Base-by-base conservation (phyloP, 768 basidiomycete species). In the Lepiota subincarnata region DNA sequence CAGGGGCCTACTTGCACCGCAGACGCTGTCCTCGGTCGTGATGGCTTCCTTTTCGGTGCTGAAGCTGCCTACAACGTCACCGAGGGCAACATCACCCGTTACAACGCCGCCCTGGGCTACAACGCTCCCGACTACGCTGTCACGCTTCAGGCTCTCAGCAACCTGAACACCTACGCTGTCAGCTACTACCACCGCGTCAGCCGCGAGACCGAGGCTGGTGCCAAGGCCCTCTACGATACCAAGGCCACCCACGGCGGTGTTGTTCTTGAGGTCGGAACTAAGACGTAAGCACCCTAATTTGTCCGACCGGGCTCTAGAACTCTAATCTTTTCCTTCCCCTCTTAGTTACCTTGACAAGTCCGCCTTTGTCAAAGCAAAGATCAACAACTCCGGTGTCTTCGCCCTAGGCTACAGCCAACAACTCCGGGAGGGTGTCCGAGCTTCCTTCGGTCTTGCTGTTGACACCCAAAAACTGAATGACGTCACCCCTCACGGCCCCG, bases 101-200 rank as follows among this genome's bases (percentile, higher is more conserved):
- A 97, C 74, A 87, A 92, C 51, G 81, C 89, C 61, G 96, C 94
- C 49, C 68, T 91, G 62, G 97, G 96, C 63, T 98, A 88, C 84
- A 93, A 90, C 66, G 95, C 96, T 38, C 92, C 95, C 31, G 92
- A 98, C 69, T 96, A 95, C 71, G 88, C 94, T 57, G 83, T 98
- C 69, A 92, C 95, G 66, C 60, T 98, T 55, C 95, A 98, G 73
- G 92, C 88, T 60, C 83, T 98, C 67, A 88, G 90, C 79, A 98
- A 97, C 82, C 73, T 97, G 70, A 88, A 86, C 69, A 87, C 86
- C 64, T 98, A 94, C 79, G 79, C 88, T 49, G 97, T 96, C 55
- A 91, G 88, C 71, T 99, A 98, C 83, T 98, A 98, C 81, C 97
- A 99, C 83, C 88, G 89, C 57, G 93, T 97, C 68, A 88, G 79